Base-by-base conservation (phyloP, 306 rosid species). In the Cicer arietinum region DNA sequence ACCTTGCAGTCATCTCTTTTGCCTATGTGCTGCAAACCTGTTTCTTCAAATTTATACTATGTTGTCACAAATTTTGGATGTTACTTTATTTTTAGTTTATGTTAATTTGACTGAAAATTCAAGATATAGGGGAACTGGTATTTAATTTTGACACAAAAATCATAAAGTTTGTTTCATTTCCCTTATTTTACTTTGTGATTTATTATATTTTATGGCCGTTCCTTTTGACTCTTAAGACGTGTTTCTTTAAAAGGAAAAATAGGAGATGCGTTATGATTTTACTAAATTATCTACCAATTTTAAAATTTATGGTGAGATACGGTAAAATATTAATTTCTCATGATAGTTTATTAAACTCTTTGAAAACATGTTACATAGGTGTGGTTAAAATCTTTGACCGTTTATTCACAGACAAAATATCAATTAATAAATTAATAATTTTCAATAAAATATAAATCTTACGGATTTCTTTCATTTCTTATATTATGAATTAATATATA, bases 61-160 rank as follows among this genome's bases (percentile, higher is more conserved):
- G 74, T 65, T 44, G 6, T 67, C 50, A n/a, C n/a, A 8, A n/a
- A 50, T 41, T 83, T 81, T 64, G 50, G 65, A 70, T 61, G 18
- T 77, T 73, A 30, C 30, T 51, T 81, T 53, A 3, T 5, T 10
- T 63, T 46, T 47, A 74, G 72, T 70, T 79, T 22, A 10, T 66
- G 69, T 44, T 51, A 58, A 67, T 57, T 58, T 76, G 48, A 30
- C 58, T 18, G 41, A 66, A 66, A 25, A 2, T 71, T 72, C 46
- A 47, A 14, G 72, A 78, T 61, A 37, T 5, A 3, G 11, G 35
- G 70, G 17, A 59, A 59, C 3, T 53, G 9, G 20, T 18, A 9
- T 52, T n/a, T 20, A 8, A 1, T 59, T 59, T 57, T 22, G 11
- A 30, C 16, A 17, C 16, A 3, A 43, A 16, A 58, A 12, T 5